A percentile compares a stretch with the other conserved stretches of the same genome.
Conservation (phyloP, 2,329 filamentous ascomycete genomes). For the Aureobasidium sp. region DNA sequence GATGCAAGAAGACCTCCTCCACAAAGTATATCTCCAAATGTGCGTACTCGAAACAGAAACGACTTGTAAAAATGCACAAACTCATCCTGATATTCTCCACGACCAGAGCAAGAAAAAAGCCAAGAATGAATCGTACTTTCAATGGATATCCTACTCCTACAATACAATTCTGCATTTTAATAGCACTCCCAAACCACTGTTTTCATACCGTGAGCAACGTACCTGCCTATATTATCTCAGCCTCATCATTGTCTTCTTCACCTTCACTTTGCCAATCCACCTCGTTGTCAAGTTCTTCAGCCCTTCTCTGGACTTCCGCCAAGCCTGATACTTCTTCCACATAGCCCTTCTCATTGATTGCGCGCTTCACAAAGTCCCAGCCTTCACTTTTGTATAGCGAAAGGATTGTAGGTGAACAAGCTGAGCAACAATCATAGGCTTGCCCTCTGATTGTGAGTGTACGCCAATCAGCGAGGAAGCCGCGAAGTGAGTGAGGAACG, state of each 20-base stretch:
- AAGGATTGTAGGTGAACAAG: conserved; percentile 65
- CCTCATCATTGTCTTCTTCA: conserved; percentile 45
- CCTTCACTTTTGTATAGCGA: conserved; percentile 59
- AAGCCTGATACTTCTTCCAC: conserved; percentile 70
- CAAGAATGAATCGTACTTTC: not conserved
- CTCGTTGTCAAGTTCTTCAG: conserved; percentile 45
- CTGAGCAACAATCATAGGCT: conserved; percentile 75
- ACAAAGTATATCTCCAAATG: not conserved
- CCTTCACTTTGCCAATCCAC: conserved; percentile 44
- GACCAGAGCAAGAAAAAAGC: not conserved
- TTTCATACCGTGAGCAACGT: not conserved
- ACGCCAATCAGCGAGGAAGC: conserved; percentile 66
- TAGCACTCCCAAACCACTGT: not conserved
- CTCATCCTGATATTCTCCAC: too few relatives aligned
- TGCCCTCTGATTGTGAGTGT: conserved; percentile 66
- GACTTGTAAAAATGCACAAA: not conserved
- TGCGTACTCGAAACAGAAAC: not conserved
- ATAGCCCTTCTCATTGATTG: conserved; percentile 67
- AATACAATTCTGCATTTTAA: not conserved
- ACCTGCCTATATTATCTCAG: conserved; percentile 35
- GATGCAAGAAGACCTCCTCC: too few relatives aligned
- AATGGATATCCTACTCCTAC: not conserved
- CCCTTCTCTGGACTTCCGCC: conserved; percentile 54
- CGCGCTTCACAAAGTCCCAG: conserved; percentile 71
- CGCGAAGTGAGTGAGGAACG: conserved; percentile 74